Conservation (phyloP, 2,329 filamentous ascomycete genomes). For the Colletotrichum falcatum region DNA sequence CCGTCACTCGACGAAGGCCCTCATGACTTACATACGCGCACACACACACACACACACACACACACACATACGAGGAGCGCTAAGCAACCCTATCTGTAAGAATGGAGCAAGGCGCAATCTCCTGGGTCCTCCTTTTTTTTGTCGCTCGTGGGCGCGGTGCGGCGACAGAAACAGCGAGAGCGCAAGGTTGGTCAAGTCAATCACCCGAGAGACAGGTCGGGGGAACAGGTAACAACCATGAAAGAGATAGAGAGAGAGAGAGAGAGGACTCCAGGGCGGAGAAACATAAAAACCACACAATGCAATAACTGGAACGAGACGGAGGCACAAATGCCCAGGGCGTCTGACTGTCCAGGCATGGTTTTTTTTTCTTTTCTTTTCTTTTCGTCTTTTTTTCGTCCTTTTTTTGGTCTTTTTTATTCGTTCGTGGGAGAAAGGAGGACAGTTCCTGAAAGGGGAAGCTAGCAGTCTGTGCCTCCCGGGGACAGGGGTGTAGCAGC, state of each 20-base stretch:
- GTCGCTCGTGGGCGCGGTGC: constrained; percentile 11
- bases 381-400: too few relatives aligned
- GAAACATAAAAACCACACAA: neutral
- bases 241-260: too few relatives aligned
- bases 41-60: too few relatives aligned
- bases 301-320: constrained; percentile 18
- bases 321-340: constrained; percentile 39
- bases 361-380: too few relatives aligned
- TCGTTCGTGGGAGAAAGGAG: constrained; percentile 37
- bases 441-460: constrained; percentile 42
- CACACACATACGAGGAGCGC: constrained; percentile 37
- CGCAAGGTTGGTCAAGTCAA: constrained; percentile 32
- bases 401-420: too few relatives aligned
- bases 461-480: constrained; percentile 40
- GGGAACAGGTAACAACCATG: neutral
- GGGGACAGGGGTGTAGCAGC: constrained; percentile 39
- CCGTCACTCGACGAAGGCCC: constrained; percentile 31
- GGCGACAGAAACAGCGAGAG: constrained; percentile 16
- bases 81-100: constrained; percentile 38
- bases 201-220: neutral
- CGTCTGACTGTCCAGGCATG: constrained; percentile 38
- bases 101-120: constrained; percentile 37
- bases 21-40: constrained; percentile 41
- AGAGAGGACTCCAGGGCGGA: neutral
- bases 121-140: constrained; percentile 25